Conservation (phyloP, 495 filamentous ascomycete species). For the Pyronema omphalodes region DNA sequence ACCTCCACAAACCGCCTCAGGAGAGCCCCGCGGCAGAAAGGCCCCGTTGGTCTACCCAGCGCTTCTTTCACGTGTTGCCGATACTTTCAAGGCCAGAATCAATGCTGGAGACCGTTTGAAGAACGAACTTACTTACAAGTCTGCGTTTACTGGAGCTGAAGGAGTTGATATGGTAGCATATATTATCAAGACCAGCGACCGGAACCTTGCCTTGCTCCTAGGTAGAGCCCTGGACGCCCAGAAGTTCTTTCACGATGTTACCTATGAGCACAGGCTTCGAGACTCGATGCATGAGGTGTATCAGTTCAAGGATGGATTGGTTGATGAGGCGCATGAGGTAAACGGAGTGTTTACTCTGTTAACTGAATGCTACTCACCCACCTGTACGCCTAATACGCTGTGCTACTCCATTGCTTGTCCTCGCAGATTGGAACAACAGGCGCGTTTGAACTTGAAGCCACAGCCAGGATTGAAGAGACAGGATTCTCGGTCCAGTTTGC, state of each 20-base stretch:
- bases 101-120: slow-evolving; percentile 70
- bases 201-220: slow-evolving; percentile 84
- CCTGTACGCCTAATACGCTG: slow-evolving; percentile 80
- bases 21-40: slow-evolving; percentile 29
- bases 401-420: slow-evolving; percentile 99
- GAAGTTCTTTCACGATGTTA: slow-evolving; percentile 99
- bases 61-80: slow-evolving; percentile 72
- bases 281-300: slow-evolving; percentile 86
- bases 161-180: slow-evolving; percentile 86
- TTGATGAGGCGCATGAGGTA: slow-evolving; percentile 67
- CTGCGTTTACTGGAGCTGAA: slow-evolving; percentile 83
- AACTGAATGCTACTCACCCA: slow-evolving; percentile 95
- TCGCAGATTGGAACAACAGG: slow-evolving; percentile 82
- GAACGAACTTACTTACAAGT: slow-evolving; percentile 93
- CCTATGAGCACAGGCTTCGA: slow-evolving; percentile 86
- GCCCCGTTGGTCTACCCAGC: slow-evolving; percentile 78
- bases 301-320: slow-evolving; percentile 83
- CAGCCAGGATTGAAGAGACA: slow-evolving; percentile 72
- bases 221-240: slow-evolving; percentile 90
- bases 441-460: slow-evolving; percentile 75
- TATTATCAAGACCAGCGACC: slow-evolving; percentile 91
- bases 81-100: slow-evolving; percentile 76
- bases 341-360: slow-evolving; percentile 94
- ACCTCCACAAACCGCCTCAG: slow-evolving; percentile 1
- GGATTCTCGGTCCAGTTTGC: slow-evolving; percentile 62